These are phyloP conservation scores for Phytophthora quininea DNA, from an alignment of 352 stramenopile species.

Conservation along the genomic window DNA sequence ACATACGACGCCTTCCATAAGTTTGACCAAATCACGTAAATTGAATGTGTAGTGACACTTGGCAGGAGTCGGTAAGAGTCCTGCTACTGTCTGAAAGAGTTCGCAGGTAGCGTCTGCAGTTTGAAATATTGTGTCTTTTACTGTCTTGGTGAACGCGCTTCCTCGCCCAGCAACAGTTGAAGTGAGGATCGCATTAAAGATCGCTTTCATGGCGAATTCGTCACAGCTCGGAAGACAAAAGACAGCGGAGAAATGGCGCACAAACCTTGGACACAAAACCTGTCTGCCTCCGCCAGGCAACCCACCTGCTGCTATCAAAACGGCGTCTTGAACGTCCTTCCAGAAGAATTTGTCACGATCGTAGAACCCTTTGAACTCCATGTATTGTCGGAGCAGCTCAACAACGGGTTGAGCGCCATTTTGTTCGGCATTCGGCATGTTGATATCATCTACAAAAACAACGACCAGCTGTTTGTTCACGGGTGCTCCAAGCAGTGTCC, in stretches of 20 bases:
- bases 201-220: constrained; percentile 81
- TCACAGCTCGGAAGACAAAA: constrained; percentile 78
- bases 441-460: constrained; percentile 92
- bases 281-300: constrained; percentile 64
- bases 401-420: constrained; percentile 79
- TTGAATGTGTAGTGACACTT: constrained; percentile 91
- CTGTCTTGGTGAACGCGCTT: constrained; percentile 39
- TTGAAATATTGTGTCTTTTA: constrained; percentile 57
- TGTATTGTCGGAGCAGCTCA: constrained; percentile 74
- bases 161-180: constrained; percentile 44
- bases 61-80: constrained; percentile 71
- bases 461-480: constrained; percentile 74
- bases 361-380: constrained; percentile 79
- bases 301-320: constrained; percentile 69
- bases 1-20: constrained; percentile 86
- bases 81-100: constrained; percentile 64
- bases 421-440: constrained; percentile 85
- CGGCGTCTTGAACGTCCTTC: constrained; percentile 74
- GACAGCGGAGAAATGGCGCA: constrained; percentile 69
- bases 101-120: constrained; percentile 68
- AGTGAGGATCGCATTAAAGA: constrained; percentile 89
- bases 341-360: constrained; percentile 87
- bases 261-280: constrained; percentile 62
- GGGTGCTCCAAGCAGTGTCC: constrained; percentile 90
- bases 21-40: constrained; percentile 75